Evolutionary conservation across 257 asterid genomes (phyloP).

Genomic region (Cinchona pubescens): DNA sequence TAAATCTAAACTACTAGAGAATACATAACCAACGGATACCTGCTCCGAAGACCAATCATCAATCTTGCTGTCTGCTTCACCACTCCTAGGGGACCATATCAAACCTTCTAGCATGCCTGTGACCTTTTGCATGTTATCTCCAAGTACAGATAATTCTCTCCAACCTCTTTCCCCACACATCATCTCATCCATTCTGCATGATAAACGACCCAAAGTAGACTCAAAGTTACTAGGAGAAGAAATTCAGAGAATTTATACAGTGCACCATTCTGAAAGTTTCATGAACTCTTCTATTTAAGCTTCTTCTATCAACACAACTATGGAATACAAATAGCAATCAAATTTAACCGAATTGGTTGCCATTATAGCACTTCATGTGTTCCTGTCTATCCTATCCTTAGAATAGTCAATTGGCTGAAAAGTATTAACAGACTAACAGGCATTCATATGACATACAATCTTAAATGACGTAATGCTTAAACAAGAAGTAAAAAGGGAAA

Average conservation of each 20-base stretch:
- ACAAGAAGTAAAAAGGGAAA: neutral
- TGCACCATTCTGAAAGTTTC: neutral
- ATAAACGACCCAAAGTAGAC: conserved; percentile 21
- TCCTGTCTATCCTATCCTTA: neutral
- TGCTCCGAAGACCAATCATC: conserved; percentile 52
- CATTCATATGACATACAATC: neutral
- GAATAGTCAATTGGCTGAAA: neutral
- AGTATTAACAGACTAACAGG: neutral
- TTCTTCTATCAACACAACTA: neutral
- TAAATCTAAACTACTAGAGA: neutral
- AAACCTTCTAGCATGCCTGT: conserved; percentile 42
- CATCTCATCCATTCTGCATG: conserved; percentile 90
- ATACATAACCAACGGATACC: conserved; percentile 35
- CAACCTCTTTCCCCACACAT: conserved; percentile 73
- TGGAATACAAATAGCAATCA: neutral
- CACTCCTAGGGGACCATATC: conserved; percentile 36
- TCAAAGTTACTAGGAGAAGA: neutral
- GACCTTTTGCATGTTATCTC: conserved; percentile 46
- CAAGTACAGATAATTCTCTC: conserved; percentile 61
- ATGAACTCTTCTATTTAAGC: neutral
- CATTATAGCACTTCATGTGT: neutral
- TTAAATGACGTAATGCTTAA: neutral
- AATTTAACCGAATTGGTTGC: neutral
- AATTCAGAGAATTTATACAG: conserved; percentile 7
- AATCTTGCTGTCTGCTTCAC: conserved; percentile 35